Percentiles rank a stretch among this genome's conserved stretches.
These are phyloP conservation scores for Vigna mungo DNA, from an alignment of 306 rosid species.

Conservation along the genomic window DNA sequence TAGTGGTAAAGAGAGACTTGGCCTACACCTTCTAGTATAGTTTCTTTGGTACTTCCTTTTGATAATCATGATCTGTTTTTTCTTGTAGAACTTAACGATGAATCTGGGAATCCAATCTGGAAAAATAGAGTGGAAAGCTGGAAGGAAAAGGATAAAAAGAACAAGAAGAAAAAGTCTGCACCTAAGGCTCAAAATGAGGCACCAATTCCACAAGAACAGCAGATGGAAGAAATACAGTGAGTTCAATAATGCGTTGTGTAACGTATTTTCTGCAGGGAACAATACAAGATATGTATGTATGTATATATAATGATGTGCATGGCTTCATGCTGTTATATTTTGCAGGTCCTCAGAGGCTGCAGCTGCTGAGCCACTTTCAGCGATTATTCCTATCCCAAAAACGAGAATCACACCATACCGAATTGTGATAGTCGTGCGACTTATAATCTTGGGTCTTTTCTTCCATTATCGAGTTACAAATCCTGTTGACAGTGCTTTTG, in stretches of 20 bases:
- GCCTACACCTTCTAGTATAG: slow-evolving; percentile 22
- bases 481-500: slow-evolving; percentile 95
- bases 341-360: slow-evolving; percentile 70
- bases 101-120: slow-evolving; percentile 97
- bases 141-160: slow-evolving; percentile 97
- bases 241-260: slow-evolving; percentile 40
- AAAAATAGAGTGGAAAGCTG: slow-evolving; percentile 98
- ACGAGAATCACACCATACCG: slow-evolving; percentile 80
- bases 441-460: slow-evolving; percentile 83
- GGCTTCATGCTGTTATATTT: slow-evolving; percentile 43
- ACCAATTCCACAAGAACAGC: slow-evolving; percentile 78
- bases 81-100: slow-evolving; percentile 79
- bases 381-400: slow-evolving; percentile 65
- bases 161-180: slow-evolving; percentile 76
- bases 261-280: neutral
- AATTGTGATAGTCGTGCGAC: slow-evolving; percentile 63
- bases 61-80: slow-evolving; percentile 39
- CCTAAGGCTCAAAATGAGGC: slow-evolving; percentile 61
- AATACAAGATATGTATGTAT: neutral
- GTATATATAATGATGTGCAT: slow-evolving; percentile 4
- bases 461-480: slow-evolving; percentile 92
- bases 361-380: slow-evolving; percentile 70
- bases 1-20: slow-evolving; percentile 67
- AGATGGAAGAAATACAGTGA: slow-evolving; percentile 82
- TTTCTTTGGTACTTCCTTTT: slow-evolving; percentile 19